Conservation (phyloP, 495 filamentous ascomycete species). For the Hypoxylon crocopeplum region DNA sequence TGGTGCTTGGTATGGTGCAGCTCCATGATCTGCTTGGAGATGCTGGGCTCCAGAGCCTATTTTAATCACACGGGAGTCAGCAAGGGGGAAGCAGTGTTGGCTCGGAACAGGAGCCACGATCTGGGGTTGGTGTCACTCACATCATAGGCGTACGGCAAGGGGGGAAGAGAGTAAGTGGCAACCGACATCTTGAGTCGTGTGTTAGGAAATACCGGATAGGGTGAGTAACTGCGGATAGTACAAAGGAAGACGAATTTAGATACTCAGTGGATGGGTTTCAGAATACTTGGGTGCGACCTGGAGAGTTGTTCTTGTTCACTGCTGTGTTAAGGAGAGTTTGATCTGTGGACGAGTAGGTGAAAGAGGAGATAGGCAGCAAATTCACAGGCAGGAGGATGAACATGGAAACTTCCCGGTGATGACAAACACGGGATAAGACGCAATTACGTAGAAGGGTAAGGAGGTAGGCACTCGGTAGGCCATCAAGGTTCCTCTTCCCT, state of each 20-base stretch:
- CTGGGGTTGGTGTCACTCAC: conserved; percentile 40
- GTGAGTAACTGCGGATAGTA: background rate
- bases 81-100: background rate
- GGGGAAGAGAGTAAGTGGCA: conserved; percentile 46
- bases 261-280: background rate
- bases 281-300: background rate
- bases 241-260: background rate
- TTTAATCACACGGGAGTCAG: conserved; percentile 10
- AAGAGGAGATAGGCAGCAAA: too few species aligned
- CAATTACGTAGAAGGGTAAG: too few species aligned
- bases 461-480: conserved; percentile 2
- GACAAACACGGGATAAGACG: too few species aligned
- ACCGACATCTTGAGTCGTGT: conserved; percentile 37
- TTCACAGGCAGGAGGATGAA: too few species aligned
- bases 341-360: background rate
- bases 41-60: conserved; percentile 82
- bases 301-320: too few species aligned
- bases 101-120: background rate
- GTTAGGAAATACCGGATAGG: background rate
- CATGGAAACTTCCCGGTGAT: too few species aligned
- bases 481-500: conserved; percentile 34
- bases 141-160: conserved; percentile 54
- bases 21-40: conserved; percentile 96
- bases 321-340: too few species aligned
- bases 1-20: conserved; percentile 78